Evolutionary conservation across 2,329 filamentous ascomycete species (phyloP), one percentile per base, ranked within the genome.

Genomic region (Septoria linicola): DNA sequence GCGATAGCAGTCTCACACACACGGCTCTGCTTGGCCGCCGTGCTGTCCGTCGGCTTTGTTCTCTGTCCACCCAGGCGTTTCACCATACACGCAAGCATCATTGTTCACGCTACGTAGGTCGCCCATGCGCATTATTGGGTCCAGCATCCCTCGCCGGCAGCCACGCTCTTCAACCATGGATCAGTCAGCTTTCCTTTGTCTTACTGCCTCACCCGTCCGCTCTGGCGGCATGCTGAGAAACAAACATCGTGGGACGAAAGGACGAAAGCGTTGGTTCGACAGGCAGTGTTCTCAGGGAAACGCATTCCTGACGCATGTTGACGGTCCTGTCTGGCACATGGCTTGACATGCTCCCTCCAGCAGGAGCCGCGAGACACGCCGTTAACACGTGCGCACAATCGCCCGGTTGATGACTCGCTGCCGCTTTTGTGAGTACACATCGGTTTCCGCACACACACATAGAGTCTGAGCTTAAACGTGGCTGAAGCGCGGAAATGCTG

Each of bases 171-270:
- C 19, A 27, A 45, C 41, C 54, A 51, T 49, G 54, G 44, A 54
- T 45, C 34, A 49, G 49, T 50, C 45, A 48, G 54, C 49, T 40
- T 27, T 31, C 44, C 49, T 54, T 51, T 54, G 53, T 57, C 35
- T 50, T 53, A 51, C 48, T 45, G 48, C 46, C 45, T 54, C 30
- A 31, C 39, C 50, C 42, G 21, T 51, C 53, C 37, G 41, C 36
- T 42, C 19, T 31, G 17, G 37, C 49, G 46, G 17, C 31, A 39
- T 19, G 36, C 17, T 39, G 52, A 39, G 35, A 31, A 27, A 49
- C n/a, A 20, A 32, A 39, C 40, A 35, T 25, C 20, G 48, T 39
- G 32, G 41, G 35, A 51, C 49, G 53, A 41, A 48, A 55, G 23
- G 10, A 49, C 55, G 48, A 20, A 41, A 41, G 36, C 48, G 30